Evolutionary conservation across 345 rosid species (phyloP).

Genomic region (Linum lewisii): DNA sequence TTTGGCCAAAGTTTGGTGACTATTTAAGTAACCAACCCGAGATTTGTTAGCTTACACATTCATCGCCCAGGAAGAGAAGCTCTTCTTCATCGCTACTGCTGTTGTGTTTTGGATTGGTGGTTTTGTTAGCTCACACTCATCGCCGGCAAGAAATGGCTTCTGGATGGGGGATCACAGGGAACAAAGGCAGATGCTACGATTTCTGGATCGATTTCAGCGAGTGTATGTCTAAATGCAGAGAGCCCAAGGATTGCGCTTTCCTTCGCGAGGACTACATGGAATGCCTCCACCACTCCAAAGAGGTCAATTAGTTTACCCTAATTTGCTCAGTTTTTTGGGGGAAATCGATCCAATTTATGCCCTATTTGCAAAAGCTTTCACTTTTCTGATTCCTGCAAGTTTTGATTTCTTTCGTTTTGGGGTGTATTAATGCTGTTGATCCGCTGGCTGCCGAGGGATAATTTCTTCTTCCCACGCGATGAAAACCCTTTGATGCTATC

Average conservation of each 20-base stretch:
- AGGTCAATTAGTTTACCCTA: slow-evolving; percentile 30
- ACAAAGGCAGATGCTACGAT: slow-evolving; percentile 92
- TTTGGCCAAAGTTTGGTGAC: too few species aligned
- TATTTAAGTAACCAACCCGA: too few species aligned
- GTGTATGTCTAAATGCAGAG: slow-evolving; percentile 87
- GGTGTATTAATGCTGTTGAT: too few species aligned
- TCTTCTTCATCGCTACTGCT: too few species aligned
- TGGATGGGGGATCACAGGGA: slow-evolving; percentile 95
- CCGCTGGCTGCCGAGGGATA: too few species aligned
- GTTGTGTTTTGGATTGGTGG: too few species aligned
- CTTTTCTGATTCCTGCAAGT: not conserved
- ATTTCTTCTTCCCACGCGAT: too few species aligned
- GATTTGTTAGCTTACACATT: too few species aligned
- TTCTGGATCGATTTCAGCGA: slow-evolving; percentile 89
- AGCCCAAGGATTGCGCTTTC: slow-evolving; percentile 86
- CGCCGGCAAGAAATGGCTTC: slow-evolving; percentile 49
- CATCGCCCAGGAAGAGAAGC: too few species aligned
- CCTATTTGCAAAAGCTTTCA: not conserved
- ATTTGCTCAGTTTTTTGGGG: not conserved
- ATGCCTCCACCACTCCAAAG: slow-evolving; percentile 99
- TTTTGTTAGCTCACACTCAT: too few species aligned
- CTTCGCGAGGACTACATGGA: slow-evolving; percentile 94
- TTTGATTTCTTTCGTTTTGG: not conserved
- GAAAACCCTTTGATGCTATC: too few species aligned
- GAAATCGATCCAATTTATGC: not conserved